Evolutionary conservation across 2,329 filamentous ascomycete genomes (phyloP), one percentile per base, ranked within the genome.

Genomic region (Rasamsonia emersonii): DNA sequence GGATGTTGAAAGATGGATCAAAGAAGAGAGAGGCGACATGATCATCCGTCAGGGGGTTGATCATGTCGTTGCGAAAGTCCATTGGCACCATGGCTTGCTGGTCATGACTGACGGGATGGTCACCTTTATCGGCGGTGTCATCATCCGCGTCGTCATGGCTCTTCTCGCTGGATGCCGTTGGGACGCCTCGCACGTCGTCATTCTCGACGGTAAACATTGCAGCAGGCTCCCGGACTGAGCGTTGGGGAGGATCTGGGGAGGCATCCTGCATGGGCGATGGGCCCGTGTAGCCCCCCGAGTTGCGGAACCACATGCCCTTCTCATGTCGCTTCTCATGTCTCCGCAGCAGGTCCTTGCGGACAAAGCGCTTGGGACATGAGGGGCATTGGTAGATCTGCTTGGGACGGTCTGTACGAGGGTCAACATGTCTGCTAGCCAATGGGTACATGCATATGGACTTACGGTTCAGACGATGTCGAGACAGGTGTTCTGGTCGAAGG

Each of bases 291-390:
- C 46, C 47, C 9, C 46, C 47, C 14, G 41, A 47, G 15, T 49
- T 50, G 18, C 46, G 43, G 35, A 40, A 46, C 34, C 37, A 46
- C 49, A 51, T 51, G 14, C 49, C 49, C 27, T 38, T 40, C 19
- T 46, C 46, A 41, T 52, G 49, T 20, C 47, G 43, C 31, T 42
- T 41, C 21, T 48, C 36, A 32, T 51, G 49, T 24, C 49, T 37
- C 14, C 42, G 40, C 14, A 50, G 35, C n/a, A 50, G 32, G 33
- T 51, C 47, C 30, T 41, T 43, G 24, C 37, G 44, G 24, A 51
- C 38, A 36, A 46, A 47, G 24, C 37, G 28, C 32, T 47, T 44
- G 3, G 41, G 38, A 28, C 41, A 49, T 23, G 32, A 29, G 4
- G 31, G 9, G 20, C 44, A 44, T 29, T 45, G 39, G 28, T 37